phyloP scores from a whole-genome alignment of 768 basidiomycete species.

The Naganishia friedmannii region DNA sequence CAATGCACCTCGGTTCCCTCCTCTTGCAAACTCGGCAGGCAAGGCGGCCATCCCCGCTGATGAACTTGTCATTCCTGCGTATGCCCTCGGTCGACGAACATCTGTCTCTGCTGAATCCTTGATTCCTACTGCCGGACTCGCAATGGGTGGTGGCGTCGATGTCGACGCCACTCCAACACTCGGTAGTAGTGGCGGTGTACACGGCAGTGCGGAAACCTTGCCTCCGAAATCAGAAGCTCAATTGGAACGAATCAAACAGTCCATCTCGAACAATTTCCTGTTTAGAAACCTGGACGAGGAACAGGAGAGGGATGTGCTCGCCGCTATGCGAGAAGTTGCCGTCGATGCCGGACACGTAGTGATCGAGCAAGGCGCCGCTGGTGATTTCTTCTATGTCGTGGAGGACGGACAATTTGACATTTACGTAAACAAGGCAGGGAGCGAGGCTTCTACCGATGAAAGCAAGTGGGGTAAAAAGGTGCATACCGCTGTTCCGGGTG shows the following conservation, averaged over 20 bases:
- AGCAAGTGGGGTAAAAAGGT: constrained; percentile 61
- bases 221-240: constrained; percentile 79
- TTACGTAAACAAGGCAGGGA: constrained; percentile 56
- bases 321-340: constrained; percentile 86
- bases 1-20: constrained; percentile 9
- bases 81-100: constrained; percentile 82
- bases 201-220: constrained; percentile 9
- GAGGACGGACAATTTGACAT: constrained; percentile 82
- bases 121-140: constrained; percentile 58
- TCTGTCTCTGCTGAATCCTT: constrained; percentile 97
- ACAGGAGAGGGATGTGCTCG: constrained; percentile 85
- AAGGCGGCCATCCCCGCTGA: constrained; percentile 32
- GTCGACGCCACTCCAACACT: background rate
- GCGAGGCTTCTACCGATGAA: constrained; percentile 36
- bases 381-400: constrained; percentile 96
- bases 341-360: constrained; percentile 76
- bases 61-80: constrained; percentile 51
- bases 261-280: constrained; percentile 83
- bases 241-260: constrained; percentile 76
- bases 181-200: background rate
- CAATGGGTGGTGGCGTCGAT: background rate
- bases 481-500: constrained; percentile 75
- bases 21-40: constrained; percentile 18
- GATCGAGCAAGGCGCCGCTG: constrained; percentile 93
- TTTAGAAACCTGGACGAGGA: constrained; percentile 97